A percentile compares a stretch with the other conserved stretches of the same genome.
These are phyloP conservation scores for Phaeomoniella chlamydospora DNA, from an alignment of 2,329 filamentous ascomycete species.

Conservation along the genomic window DNA sequence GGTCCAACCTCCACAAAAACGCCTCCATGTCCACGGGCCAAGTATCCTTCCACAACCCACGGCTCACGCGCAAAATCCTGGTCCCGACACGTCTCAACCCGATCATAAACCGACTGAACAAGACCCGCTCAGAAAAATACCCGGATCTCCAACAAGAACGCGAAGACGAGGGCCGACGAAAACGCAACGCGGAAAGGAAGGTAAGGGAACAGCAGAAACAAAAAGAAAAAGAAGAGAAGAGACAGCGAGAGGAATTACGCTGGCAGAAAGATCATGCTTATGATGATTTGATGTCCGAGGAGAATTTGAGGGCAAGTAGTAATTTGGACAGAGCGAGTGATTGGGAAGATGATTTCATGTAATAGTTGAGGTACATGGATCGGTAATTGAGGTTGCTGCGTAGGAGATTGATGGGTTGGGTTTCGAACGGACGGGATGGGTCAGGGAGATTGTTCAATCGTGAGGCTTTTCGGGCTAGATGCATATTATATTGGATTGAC, in stretches of 20 bases:
- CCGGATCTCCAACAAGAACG: slow-evolving; percentile 73
- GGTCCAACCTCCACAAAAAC: slow-evolving; percentile 91
- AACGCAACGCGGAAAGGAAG: slow-evolving; percentile 52
- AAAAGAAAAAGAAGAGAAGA: slow-evolving; percentile 30
- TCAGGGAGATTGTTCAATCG: too few relatives aligned
- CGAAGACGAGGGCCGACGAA: slow-evolving; percentile 57
- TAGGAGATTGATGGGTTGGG: too few relatives aligned
- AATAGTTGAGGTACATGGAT: too few relatives aligned
- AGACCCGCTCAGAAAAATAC: slow-evolving; percentile 79
- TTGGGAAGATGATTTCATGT: slow-evolving; percentile 92
- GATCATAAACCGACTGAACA: slow-evolving; percentile 95
- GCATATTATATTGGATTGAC: too few relatives aligned
- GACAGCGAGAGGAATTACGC: slow-evolving; percentile 78
- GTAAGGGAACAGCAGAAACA: slow-evolving; percentile 22
- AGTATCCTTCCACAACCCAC: slow-evolving; percentile 82
- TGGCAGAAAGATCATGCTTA: slow-evolving; percentile 97
- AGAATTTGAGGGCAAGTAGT: slow-evolving; percentile 60
- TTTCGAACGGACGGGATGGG: too few relatives aligned
- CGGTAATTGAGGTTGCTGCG: too few relatives aligned
- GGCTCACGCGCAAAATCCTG: slow-evolving; percentile 67
- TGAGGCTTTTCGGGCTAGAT: too few relatives aligned
- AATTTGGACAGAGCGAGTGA: slow-evolving; percentile 71
- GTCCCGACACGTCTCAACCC: slow-evolving; percentile 71
- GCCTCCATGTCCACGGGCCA: slow-evolving; percentile 92
- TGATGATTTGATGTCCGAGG: slow-evolving; percentile 77